Conservation (phyloP, 2,329 filamentous ascomycete genomes). For the Aspergillus pseudoviridinutans region DNA sequence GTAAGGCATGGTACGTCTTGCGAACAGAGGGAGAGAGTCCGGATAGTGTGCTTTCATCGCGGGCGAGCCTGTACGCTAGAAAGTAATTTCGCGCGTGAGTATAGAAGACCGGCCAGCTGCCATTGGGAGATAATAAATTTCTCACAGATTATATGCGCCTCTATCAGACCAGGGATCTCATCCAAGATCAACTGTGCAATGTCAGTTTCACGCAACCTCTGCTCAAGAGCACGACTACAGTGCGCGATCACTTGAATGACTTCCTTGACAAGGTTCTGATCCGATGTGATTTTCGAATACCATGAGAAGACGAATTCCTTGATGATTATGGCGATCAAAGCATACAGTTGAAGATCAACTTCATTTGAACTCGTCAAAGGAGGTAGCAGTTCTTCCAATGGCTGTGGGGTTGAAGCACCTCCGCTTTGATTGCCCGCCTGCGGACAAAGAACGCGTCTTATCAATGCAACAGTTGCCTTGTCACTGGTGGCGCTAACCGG, state of each 20-base stretch:
- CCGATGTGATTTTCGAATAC: conserved; percentile 89
- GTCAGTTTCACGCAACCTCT: conserved; percentile 77
- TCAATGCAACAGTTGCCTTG: conserved; percentile 72
- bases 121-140: conserved; percentile 9
- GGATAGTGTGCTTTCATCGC: conserved; percentile 53
- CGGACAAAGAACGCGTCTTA: conserved; percentile 80
- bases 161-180: conserved; percentile 77
- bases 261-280: conserved; percentile 83
- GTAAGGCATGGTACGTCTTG: conserved; percentile 76
- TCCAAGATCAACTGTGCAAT: conserved; percentile 78
- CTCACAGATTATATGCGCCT: conserved; percentile 74
- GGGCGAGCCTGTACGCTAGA: conserved; percentile 69
- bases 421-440: conserved; percentile 46
- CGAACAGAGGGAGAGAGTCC: conserved; percentile 61
- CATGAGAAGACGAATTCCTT: conserved; percentile 87
- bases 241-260: conserved; percentile 88
- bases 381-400: conserved; percentile 78
- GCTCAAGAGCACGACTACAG: conserved; percentile 81
- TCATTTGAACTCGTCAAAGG: conserved; percentile 92
- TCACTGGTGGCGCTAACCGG: conserved; percentile 59
- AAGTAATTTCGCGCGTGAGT: background rate
- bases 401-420: conserved; percentile 51
- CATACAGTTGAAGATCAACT: conserved; percentile 89
- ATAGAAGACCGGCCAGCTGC: background rate
- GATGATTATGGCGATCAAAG: conserved; percentile 82